A percentile compares a stretch with the other conserved stretches of the same genome.
phyloP scores from a whole-genome alignment of 768 basidiomycete genomes.

The Hydnomerulius pinastri region DNA sequence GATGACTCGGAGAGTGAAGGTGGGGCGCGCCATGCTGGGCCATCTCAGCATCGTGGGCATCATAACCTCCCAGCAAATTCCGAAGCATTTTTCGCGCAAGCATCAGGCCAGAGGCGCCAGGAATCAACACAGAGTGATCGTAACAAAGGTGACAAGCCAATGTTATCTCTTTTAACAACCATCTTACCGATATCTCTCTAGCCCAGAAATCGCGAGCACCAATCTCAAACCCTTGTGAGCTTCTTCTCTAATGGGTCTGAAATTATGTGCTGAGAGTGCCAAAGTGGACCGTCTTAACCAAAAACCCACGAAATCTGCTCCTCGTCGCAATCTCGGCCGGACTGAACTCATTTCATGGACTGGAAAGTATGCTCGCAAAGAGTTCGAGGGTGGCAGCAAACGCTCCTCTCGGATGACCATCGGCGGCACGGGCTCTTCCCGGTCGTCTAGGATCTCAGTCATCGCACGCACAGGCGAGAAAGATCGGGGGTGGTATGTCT shows the following conservation, averaged over 20 bases:
- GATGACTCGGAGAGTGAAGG: conserved; percentile 15
- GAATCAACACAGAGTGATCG: conserved; percentile 1
- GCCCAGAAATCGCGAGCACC: conserved; percentile 8
- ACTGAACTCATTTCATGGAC: conserved; percentile 5
- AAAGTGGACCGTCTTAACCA: conserved; percentile 12
- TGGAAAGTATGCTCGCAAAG: conserved; percentile 6
- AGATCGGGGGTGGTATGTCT: conserved; percentile 18
- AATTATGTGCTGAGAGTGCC: background rate
- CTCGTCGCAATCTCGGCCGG: background rate
- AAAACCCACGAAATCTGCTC: conserved; percentile 7
- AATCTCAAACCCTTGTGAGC: conserved; percentile 15
- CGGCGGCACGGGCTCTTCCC: conserved; percentile 8
- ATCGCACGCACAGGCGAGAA: background rate
- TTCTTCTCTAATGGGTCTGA: background rate
- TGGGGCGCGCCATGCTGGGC: conserved; percentile 12
- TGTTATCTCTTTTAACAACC: background rate
- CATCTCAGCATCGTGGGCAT: conserved; percentile 3
- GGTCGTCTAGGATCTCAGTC: background rate
- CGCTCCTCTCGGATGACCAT: conserved; percentile 23
- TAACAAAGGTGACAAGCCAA: conserved; percentile 8
- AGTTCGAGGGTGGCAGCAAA: background rate
- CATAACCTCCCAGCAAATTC: background rate
- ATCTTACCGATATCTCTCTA: background rate
- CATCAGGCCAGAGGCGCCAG: background rate
- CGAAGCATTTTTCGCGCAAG: background rate